These are phyloP conservation scores for Warburgia ugandensis DNA, from an alignment of 164 flowering plant genomes.

Conservation along the genomic window DNA sequence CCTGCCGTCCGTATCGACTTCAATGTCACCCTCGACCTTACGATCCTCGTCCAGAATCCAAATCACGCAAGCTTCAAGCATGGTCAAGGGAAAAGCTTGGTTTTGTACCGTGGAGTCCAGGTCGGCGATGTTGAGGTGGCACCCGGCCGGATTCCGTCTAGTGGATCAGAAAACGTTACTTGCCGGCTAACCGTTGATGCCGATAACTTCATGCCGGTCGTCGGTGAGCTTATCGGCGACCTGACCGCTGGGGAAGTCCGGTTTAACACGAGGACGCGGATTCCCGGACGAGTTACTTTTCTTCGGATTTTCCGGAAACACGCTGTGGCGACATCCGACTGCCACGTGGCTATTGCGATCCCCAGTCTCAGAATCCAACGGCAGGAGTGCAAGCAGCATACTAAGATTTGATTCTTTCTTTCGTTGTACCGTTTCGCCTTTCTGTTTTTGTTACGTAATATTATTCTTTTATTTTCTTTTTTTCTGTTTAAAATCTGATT, in stretches of 20 bases:
- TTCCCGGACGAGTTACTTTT: conserved; percentile 39
- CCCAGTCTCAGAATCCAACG: conserved; percentile 22
- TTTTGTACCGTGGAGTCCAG: conserved; percentile 24
- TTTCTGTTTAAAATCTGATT: too few relatives aligned
- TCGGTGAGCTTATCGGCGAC: conserved; percentile 23
- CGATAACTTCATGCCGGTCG: conserved; percentile 18
- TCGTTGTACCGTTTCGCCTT: too few relatives aligned
- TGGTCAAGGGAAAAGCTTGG: conserved; percentile 18
- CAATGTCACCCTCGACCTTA: conserved; percentile 34
- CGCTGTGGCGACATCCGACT: conserved; percentile 26
- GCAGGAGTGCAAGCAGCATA: conserved; percentile 26
- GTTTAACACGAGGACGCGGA: conserved; percentile 21
- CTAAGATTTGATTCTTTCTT: conserved; percentile 10
- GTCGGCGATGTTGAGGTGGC: conserved; percentile 37
- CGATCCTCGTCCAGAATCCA: conserved; percentile 27
- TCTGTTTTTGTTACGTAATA: too few relatives aligned
- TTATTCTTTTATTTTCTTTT: too few relatives aligned
- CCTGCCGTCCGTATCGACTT: conserved; percentile 29
- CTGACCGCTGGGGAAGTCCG: conserved; percentile 26
- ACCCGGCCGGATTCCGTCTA: conserved; percentile 33
- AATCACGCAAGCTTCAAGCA: conserved; percentile 39
- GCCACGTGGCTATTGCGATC: conserved; percentile 27
- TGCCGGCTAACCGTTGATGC: conserved; percentile 18
- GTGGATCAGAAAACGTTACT: conserved; percentile 15
- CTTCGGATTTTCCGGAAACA: conserved; percentile 30